Evolutionary conservation across 257 asterid genomes (phyloP).

Genomic region (Salvia splendens): DNA sequence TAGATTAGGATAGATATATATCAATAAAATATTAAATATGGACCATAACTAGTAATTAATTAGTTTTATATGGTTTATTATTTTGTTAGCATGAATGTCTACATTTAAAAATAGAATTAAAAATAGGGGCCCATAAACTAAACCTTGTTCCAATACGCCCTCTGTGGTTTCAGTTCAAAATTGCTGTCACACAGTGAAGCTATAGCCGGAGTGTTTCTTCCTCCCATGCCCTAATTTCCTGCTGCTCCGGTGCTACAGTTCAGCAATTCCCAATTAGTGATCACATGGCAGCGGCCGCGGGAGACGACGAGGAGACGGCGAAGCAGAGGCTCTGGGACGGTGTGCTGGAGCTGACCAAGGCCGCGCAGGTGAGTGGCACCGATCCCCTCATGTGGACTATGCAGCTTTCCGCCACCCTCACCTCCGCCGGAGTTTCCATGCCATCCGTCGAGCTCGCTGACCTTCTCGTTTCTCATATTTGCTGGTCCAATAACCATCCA

Average conservation of each 20-base stretch:
- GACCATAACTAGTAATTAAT: too few relatives aligned
- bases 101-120: too few relatives aligned
- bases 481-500: conserved; percentile 79
- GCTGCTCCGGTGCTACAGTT: conserved; percentile 9
- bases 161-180: conserved; percentile 6
- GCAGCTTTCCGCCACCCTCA: conserved; percentile 65
- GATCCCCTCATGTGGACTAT: conserved; percentile 87
- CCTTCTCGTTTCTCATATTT: conserved; percentile 76
- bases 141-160: too few relatives aligned
- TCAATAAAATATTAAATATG: too few relatives aligned
- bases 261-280: not conserved
- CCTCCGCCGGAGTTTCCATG: conserved; percentile 62
- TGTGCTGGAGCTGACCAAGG: conserved; percentile 68
- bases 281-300: conserved; percentile 45
- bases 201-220: conserved; percentile 19
- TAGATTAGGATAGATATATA: too few relatives aligned
- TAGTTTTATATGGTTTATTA: too few relatives aligned
- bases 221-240: conserved; percentile 29
- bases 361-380: conserved; percentile 68
- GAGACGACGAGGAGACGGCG: conserved; percentile 38
- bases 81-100: too few relatives aligned
- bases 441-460: conserved; percentile 80
- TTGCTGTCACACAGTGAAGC: conserved; percentile 33
- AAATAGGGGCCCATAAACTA: too few relatives aligned
- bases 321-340: conserved; percentile 56